Conservation (phyloP, 176 grass and related monocot species). For the Cymbopogon citratus region DNA sequence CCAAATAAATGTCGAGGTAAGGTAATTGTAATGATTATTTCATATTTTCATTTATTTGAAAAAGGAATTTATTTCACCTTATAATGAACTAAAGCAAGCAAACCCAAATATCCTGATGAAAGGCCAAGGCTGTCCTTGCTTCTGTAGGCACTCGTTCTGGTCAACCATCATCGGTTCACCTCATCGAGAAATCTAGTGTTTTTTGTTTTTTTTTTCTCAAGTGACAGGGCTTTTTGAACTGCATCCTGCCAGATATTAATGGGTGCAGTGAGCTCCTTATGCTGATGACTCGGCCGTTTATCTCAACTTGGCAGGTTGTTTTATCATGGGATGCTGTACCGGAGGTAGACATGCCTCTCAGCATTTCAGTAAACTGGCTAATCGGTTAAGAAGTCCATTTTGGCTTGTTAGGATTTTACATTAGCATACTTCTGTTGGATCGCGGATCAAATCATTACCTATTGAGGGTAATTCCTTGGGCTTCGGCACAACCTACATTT, state of each 20-base stretch:
- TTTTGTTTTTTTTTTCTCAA: too few relatives aligned
- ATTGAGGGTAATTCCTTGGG: background rate
- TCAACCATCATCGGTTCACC: constrained; percentile 2
- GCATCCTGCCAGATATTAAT: background rate
- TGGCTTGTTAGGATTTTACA: constrained; percentile 16
- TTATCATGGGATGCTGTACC: background rate
- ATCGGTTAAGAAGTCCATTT: background rate
- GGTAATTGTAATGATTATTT: background rate
- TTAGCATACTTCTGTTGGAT: constrained; percentile 19
- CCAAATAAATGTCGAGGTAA: background rate
- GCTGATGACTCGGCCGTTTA: background rate
- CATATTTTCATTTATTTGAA: background rate
- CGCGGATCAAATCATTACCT: constrained; percentile 8
- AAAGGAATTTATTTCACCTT: background rate
- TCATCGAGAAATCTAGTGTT: too few relatives aligned
- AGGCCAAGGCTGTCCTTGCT: too few relatives aligned
- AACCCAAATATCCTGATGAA: background rate
- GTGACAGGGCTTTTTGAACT: background rate
- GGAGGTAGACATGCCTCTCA: constrained; percentile 17
- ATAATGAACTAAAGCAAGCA: background rate
- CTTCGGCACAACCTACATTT: constrained; percentile 4
- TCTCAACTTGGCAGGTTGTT: background rate
- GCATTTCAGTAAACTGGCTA: constrained; percentile 5
- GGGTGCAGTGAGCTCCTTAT: background rate
- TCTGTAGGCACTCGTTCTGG: background rate